These are phyloP conservation scores for Lanmaoa rubissima DNA, from an alignment of 768 basidiomycete genomes.

Conservation along the genomic window DNA sequence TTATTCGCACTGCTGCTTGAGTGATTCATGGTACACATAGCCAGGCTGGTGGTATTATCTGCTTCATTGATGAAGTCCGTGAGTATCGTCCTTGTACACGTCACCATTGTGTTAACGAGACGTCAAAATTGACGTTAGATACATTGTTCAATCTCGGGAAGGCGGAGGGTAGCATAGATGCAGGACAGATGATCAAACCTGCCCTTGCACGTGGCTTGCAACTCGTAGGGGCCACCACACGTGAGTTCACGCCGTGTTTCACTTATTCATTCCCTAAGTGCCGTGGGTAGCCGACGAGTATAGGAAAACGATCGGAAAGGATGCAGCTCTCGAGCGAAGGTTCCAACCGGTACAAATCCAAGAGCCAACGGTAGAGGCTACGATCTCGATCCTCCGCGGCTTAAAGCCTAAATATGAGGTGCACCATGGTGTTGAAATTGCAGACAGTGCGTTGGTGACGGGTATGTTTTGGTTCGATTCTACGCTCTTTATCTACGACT, in stretches of 20 bases:
- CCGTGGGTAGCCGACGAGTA: slow-evolving; percentile 67
- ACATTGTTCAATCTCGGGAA: slow-evolving; percentile 87
- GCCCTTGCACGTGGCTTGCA: slow-evolving; percentile 84
- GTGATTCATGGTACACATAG: slow-evolving; percentile 13
- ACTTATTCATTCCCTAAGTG: neutral
- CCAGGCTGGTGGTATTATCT: slow-evolving; percentile 75
- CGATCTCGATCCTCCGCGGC: slow-evolving; percentile 84
- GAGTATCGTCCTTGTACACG: slow-evolving; percentile 34
- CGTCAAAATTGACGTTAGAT: slow-evolving; percentile 38
- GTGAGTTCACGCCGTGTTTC: slow-evolving; percentile 40
- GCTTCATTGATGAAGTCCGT: slow-evolving; percentile 96
- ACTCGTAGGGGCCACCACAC: slow-evolving; percentile 88
- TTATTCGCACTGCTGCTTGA: slow-evolving; percentile 28
- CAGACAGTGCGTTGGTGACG: slow-evolving; percentile 85
- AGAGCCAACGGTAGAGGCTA: slow-evolving; percentile 82
- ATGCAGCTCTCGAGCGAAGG: slow-evolving; percentile 85
- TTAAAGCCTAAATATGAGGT: slow-evolving; percentile 84
- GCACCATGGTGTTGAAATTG: slow-evolving; percentile 91
- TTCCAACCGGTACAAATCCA: slow-evolving; percentile 90
- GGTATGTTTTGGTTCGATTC: slow-evolving; percentile 39
- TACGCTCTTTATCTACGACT: neutral
- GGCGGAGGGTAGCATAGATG: slow-evolving; percentile 88
- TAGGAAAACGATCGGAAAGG: slow-evolving; percentile 87
- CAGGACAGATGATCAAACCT: slow-evolving; percentile 92
- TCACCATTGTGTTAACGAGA: neutral